phyloP scores from a whole-genome alignment of 2,329 filamentous ascomycete genomes.

The Colletotrichum sojae region DNA sequence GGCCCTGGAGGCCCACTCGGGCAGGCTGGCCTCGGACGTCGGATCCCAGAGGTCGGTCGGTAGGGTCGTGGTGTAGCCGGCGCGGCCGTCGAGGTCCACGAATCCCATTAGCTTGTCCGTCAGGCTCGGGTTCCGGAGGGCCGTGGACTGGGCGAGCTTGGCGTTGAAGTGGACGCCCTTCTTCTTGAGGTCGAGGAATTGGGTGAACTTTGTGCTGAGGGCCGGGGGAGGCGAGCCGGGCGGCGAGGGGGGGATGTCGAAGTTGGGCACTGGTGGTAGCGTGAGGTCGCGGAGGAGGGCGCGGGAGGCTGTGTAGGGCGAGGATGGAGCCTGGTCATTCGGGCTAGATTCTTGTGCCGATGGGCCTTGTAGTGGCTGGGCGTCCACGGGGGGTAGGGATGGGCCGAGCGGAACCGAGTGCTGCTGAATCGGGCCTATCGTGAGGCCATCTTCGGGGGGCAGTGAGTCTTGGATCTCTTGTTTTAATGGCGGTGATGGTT shows the following conservation, averaged over 20 bases:
- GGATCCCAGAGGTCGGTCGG: conserved; percentile 71
- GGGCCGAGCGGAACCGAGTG: conserved; percentile 55
- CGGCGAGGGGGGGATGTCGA: conserved; percentile 82
- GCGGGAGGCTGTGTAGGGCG: conserved; percentile 78
- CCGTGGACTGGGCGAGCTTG: conserved; percentile 75
- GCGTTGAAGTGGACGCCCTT: conserved; percentile 84
- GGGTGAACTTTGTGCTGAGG: conserved; percentile 77
- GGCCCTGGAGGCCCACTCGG: conserved; percentile 67
- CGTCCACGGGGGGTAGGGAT: conserved; percentile 52
- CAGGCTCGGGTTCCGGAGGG: conserved; percentile 80
- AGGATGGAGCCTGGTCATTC: conserved; percentile 57
- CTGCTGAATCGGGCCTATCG: conserved; percentile 50
- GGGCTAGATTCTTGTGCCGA: conserved; percentile 40
- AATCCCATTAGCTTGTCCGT: conserved; percentile 81
- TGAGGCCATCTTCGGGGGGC: conserved; percentile 24
- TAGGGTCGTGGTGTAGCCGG: conserved; percentile 77
- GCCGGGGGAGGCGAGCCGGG: conserved; percentile 69
- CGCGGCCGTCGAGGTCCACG: conserved; percentile 64
- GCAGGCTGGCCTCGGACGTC: conserved; percentile 57
- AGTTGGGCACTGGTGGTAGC: conserved; percentile 78
- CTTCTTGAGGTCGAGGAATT: conserved; percentile 83
- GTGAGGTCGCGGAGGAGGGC: conserved; percentile 79
- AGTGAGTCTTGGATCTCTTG: neutral
- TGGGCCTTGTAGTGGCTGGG: conserved; percentile 26
- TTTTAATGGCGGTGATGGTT: conserved; percentile 13